Conservation (phyloP, 192 early-diverging fungal genomes). For the Coemansia sp. region DNA sequence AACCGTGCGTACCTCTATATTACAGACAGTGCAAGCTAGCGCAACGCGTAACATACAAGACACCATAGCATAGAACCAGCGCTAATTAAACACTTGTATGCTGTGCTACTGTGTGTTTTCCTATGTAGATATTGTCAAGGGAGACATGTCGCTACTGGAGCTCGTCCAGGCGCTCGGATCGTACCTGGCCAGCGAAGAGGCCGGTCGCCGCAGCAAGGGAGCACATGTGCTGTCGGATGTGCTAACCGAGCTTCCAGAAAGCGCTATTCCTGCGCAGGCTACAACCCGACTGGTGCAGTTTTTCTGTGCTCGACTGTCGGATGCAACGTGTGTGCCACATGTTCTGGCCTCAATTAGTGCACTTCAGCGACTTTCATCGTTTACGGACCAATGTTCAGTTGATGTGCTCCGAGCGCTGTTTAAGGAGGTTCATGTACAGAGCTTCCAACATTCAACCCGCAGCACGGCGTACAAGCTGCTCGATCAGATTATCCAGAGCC, state of each 20-base stretch:
- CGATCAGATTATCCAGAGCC: slow-evolving; percentile 61
- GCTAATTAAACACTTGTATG: background rate
- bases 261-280: slow-evolving; percentile 36
- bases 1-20: slow-evolving; percentile 11
- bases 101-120: background rate
- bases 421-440: slow-evolving; percentile 85
- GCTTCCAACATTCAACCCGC: slow-evolving; percentile 83
- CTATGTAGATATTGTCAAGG: slow-evolving; percentile 37
- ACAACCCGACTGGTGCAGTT: slow-evolving; percentile 66
- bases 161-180: slow-evolving; percentile 80
- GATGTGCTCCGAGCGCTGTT: slow-evolving; percentile 63
- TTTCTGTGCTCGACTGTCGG: slow-evolving; percentile 71
- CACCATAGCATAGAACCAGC: no score
- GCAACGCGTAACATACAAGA: background rate
- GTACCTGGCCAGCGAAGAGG: slow-evolving; percentile 77
- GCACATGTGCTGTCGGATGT: slow-evolving; percentile 65
- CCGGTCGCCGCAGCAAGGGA: slow-evolving; percentile 85
- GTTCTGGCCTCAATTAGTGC: slow-evolving; percentile 64
- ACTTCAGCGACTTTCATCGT: slow-evolving; percentile 61
- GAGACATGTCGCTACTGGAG: slow-evolving; percentile 63
- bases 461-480: slow-evolving; percentile 73
- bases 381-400: slow-evolving; percentile 58
- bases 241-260: slow-evolving; percentile 47
- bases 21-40: background rate
- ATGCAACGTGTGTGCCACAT: slow-evolving; percentile 68